These are phyloP conservation scores for Ophiostoma pallidulum DNA, from an alignment of 2,329 filamentous ascomycete species.

Conservation along the genomic window DNA sequence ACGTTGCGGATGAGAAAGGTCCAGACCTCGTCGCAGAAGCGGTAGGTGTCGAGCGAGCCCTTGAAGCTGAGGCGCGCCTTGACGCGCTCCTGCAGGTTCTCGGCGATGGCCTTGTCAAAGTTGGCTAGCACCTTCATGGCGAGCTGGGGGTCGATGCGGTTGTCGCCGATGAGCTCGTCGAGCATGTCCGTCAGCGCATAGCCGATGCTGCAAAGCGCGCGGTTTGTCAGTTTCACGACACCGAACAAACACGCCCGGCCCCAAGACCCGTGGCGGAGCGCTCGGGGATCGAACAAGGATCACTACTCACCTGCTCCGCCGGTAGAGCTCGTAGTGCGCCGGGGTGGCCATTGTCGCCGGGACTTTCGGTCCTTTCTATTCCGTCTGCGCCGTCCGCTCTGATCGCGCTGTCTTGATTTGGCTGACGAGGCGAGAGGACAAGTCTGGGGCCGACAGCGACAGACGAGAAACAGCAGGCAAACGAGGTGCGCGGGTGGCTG, in stretches of 20 bases:
- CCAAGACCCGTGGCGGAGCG: too few species aligned
- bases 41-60: conserved; percentile 96
- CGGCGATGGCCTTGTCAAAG: conserved; percentile 88
- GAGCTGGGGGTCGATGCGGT: conserved; percentile 92
- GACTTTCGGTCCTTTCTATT: too few species aligned
- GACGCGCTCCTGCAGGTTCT: conserved; percentile 84
- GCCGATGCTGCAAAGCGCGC: conserved; percentile 86
- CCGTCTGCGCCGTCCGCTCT: too few species aligned
- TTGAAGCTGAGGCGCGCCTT: conserved; percentile 90
- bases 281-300: too few species aligned
- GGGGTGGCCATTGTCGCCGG: conserved; percentile 28
- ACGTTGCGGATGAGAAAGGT: conserved; percentile 98
- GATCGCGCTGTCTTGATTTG: too few species aligned
- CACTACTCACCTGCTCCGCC: conserved; percentile 90
- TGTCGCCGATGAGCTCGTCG: conserved; percentile 88
- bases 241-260: too few species aligned
- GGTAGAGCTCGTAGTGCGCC: conserved; percentile 88
- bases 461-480: not conserved
- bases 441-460: not conserved
- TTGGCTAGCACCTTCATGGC: conserved; percentile 97
- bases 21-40: conserved; percentile 99
- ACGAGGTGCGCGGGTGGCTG: too few species aligned
- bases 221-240: too few species aligned
- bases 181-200: conserved; percentile 91
- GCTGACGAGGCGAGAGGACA: too few species aligned